Base-by-base conservation (phyloP, 306 rosid genomes). In the Cercis canadensis region DNA sequence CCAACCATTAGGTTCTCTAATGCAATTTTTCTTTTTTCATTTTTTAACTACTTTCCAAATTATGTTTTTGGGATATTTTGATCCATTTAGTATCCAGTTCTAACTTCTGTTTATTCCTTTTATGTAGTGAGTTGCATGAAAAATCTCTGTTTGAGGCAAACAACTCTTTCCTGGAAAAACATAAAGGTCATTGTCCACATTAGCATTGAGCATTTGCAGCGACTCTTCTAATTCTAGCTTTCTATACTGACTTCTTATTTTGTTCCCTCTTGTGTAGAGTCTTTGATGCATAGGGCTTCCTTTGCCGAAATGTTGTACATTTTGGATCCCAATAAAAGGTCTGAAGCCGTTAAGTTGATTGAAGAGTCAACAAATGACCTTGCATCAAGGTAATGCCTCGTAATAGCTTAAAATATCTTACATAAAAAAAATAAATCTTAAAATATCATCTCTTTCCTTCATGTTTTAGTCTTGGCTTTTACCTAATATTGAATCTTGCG, bases 201-300 rank as follows among this genome's bases (percentile, higher is more conserved):
- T 50, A 54, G 45, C 39, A 64, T 79, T 24, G 31, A 36, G 19
- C 37, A 5, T 54, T 57, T 74, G 18, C 56, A 31, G 59, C 15
- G 17, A 34, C 51, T 3, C 12, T 40, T 73, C 18, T 53, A 56
- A 47, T 62, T 58, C 32, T 12, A 41, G 71, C 47, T 75, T 79
- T 57, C 15, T 52, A 12, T 67, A 55, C 41, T 41, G 69, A 52
- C 51, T 57, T 33, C 14, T 17, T 21, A 57, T 14, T 64, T 41
- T 56, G 14, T 64, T 63, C 62, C 29, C 65, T 46, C 76, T 33
- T 24, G 61, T 65, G 81, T 91, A 95, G 99, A 87, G 79, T 95
- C 97, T 71, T 85, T 95, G 85, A 83, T 86, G 96, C 96, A 91
- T 63, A 87, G 96, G 80, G 92, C 92, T 63, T 96, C 97, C 32